Base-by-base conservation (phyloP, 2,329 filamentous ascomycete genomes). In the Aspergillus thermomutatus region DNA sequence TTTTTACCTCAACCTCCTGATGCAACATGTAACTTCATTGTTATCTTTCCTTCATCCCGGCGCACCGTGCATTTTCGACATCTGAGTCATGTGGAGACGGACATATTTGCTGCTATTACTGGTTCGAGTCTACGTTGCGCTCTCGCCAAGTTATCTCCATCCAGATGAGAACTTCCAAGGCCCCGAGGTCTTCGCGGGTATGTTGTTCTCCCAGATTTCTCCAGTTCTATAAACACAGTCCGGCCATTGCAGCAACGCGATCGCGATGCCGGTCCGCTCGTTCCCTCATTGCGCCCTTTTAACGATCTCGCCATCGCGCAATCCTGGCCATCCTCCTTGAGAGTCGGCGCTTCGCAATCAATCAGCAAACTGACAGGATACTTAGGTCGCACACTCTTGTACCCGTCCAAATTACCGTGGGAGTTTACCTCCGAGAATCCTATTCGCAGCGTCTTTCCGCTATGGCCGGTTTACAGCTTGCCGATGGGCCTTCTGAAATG, bases 101-200 rank as follows among this genome's bases (percentile, higher is more conserved):
- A 85, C 87, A 61, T 96, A 96, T 77, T 81, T 97, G 61, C 78
- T 95, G 55, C 82, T 99, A 67, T 82, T 96, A 69, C 80, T 94
- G 65, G 85, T 96, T 69, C 89, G 94, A 75, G 83, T 97, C 70
- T 97, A 93, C 84, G 93, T 97, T 74, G 93, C 94, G 59, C 79
- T 97, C 63, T 92, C 89, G 61, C 90, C 94, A 57, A 97, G 93
- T 81, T 99, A 99, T 75, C 85, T 99, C 49, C 94, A 99, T 75
- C 94, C 94, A 4, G 94, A 99, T 79, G 94, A 99, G 82, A 94
- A 97, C 80, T 99, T 99, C 70, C 94, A 99, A 78, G 94, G 94
- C 37, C 94, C 94, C 17, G 94, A 99, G 80, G 88, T 97, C 63
- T 94, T 97, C 70, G 92, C 93, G 69, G 93, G 93, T 97, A 85